Evolutionary conservation across 495 filamentous ascomycete genomes (phyloP), one percentile per base, ranked within the genome.

Genomic region (Aspergillus haitiensis): DNA sequence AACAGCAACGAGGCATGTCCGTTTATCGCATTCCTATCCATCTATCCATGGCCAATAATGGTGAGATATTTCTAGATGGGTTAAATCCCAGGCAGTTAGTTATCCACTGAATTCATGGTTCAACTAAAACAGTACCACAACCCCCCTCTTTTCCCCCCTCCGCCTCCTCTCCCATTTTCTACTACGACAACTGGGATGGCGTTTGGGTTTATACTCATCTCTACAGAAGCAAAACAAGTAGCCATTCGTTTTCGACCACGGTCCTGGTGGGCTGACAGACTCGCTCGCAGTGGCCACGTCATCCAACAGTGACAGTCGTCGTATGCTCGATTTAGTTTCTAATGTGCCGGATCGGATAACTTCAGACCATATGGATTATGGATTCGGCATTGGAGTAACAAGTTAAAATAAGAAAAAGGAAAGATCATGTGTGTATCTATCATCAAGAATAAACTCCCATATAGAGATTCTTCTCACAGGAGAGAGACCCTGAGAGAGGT

Each of bases 231-330:
- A 47, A 1, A 18, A 21, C 21, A 15, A 7, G 16, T 18, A 47
- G n/a, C 10, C 44, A 47, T 16, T n/a, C 44, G 3, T 27, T 27
- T 27, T 27, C 21, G 3, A 27, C 27, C 44, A 47, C 27, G n/a
- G 35, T 35, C 7, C 31, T 21, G 0, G 47, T 42, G 55, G 59
- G 36, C n/a, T 50, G 59, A 52, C 47, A 47, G 46, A 39, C 36
- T 47, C 45, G n/a, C 52, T 47, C 45, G n/a, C 52, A 47, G 40
- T 7, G 33, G 48, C 52, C 53, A 52, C 59, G 53, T 61, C 59
- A 56, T 50, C 54, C 59, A 37, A 5, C 10, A 40, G 32, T 36
- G 16, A 6, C 21, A 51, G 48, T 51, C 48, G 48, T 51, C 48
- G 48, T 51, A 51, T 8, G 13, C 31, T 51, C 11, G 48, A 47